phyloP scores from a whole-genome alignment of 768 basidiomycete species.

The Leccinellum albellum region DNA sequence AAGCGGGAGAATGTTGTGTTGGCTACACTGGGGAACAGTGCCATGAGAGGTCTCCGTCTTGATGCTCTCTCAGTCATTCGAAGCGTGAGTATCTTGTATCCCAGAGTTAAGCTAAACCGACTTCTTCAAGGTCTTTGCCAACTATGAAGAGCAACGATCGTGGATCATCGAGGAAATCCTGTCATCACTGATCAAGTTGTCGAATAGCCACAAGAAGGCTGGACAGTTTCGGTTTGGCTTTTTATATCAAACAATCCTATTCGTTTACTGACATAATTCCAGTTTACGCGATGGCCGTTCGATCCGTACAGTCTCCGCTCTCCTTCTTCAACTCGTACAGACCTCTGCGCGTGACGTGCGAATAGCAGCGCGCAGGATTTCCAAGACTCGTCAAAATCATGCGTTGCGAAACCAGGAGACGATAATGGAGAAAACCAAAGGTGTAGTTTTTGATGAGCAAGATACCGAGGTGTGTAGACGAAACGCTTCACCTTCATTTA shows the following conservation, averaged over 20 bases:
- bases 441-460: conserved; percentile 61
- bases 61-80: conserved; percentile 83
- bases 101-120: conserved; percentile 1
- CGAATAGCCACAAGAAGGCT: conserved; percentile 85
- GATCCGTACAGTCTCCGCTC: conserved; percentile 89
- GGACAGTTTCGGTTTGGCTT: conserved; percentile 76
- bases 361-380: conserved; percentile 58
- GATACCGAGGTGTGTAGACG: conserved; percentile 51
- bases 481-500: not conserved
- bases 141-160: conserved; percentile 83
- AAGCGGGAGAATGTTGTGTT: conserved; percentile 57
- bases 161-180: conserved; percentile 99
- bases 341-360: conserved; percentile 89
- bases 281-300: conserved; percentile 88
- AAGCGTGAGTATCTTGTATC: conserved; percentile 51
- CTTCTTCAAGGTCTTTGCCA: conserved; percentile 74
- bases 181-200: conserved; percentile 82
- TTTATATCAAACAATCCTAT: not conserved
- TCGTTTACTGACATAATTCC: not conserved
- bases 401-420: conserved; percentile 65
- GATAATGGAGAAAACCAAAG: conserved; percentile 43
- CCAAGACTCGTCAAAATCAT: conserved; percentile 58
- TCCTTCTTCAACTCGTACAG: conserved; percentile 94
- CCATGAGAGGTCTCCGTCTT: conserved; percentile 77
- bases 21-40: conserved; percentile 68